These are phyloP conservation scores for Gymnopilus dilepis DNA, from an alignment of 768 basidiomycete species.

Conservation along the genomic window DNA sequence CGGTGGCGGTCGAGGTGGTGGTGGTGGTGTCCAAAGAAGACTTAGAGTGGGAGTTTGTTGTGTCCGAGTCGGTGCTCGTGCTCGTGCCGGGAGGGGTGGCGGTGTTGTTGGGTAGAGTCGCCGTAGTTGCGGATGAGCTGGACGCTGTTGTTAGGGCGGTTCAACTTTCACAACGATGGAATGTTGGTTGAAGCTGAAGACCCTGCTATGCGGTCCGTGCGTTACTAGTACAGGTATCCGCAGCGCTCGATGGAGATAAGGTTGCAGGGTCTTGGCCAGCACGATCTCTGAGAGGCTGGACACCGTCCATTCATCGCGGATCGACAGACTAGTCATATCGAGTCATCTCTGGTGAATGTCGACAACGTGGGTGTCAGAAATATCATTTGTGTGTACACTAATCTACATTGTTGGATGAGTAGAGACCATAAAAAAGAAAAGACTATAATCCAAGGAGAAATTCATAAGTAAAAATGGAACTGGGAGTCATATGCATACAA, in stretches of 20 bases:
- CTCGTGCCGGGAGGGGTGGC: conserved; percentile 2
- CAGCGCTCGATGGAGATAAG: conserved; percentile 1
- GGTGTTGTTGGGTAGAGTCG: conserved; percentile 1
- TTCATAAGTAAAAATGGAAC: background rate
- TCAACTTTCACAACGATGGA: conserved; percentile 4
- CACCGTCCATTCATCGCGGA: background rate
- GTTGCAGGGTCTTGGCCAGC: background rate
- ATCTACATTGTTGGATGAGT: background rate
- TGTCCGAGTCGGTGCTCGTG: background rate
- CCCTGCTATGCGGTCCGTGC: background rate
- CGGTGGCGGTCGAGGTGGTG: background rate
- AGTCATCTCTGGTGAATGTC: background rate
- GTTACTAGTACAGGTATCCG: background rate
- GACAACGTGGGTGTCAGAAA: background rate
- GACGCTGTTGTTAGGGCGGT: background rate
- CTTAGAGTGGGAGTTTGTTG: conserved; percentile 4
- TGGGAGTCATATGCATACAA: conserved; percentile 5
- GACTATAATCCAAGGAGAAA: background rate
- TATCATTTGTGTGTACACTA: background rate
- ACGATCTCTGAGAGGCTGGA: background rate
- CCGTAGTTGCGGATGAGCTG: background rate
- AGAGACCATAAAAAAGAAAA: background rate
- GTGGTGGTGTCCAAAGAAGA: too few relatives aligned
- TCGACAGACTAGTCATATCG: background rate
- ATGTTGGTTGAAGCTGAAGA: background rate